Base-by-base conservation (phyloP, 345 rosid genomes). In the Rhodamnia rubescens region DNA sequence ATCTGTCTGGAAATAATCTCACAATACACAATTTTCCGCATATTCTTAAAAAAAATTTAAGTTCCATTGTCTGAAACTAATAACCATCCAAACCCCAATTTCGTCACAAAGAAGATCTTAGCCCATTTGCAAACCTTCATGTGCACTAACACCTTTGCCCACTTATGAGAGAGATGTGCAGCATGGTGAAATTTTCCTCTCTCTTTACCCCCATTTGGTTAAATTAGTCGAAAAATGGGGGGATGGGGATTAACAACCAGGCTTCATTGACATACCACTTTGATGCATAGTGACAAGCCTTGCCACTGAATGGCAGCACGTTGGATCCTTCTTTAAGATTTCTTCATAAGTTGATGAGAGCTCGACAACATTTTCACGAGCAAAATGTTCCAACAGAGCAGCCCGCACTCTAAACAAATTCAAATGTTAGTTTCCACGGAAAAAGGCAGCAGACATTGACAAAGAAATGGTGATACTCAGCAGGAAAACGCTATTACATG, bases 301-400 rank as follows among this genome's bases (percentile, higher is more conserved):
- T 59, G 92, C 91, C 87, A 97, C 40, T 26, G 95, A 88, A 83
- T 87, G 84, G 56, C 55, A 49, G 87, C 96, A 94, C 53, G 90
- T 86, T 54, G 98, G 98, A 92, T 95, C 98, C 88, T 89, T 94
- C 90, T 93, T 92, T 83, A 95, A 90, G 88, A 90, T 83, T 80
- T 91, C 93, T 91, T 97, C 97, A 86, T 90, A 93, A 88, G 90
- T 91, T 50, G 91, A 89, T 29, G 93, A 88, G 6, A 93, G 91
- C 83, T 74, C 22, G 18, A 20, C 61, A 50, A 82, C 57, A 61
- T 90, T 93, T 74, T 90, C 86, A 55, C 82, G 89, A 86, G 91
- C 91, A 84, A 95, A 88, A 85, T 80, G 88, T 89, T 93, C 96
- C 90, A 91, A 87, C 87, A 97, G 90, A 83, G 86, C 81, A 1